Conservation (phyloP, 1,284 basidiomycete genomes). For the Somion occarium region DNA sequence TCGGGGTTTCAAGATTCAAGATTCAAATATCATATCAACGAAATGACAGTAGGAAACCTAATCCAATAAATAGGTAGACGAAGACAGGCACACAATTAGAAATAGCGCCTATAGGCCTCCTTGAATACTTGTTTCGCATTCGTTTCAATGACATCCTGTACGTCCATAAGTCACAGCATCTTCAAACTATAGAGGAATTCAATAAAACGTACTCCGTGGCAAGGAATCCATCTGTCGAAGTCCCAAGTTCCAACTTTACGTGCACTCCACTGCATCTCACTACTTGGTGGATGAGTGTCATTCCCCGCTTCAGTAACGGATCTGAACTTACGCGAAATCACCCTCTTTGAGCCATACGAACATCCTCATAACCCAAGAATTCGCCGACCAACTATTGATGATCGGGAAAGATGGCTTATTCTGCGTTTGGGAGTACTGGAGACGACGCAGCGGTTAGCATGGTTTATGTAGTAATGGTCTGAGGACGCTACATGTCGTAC, state of each 20-base stretch:
- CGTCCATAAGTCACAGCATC: conserved; percentile 3
- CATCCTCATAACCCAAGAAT: conserved; percentile 57
- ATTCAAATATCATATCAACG: too few species aligned
- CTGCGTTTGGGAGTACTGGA: conserved; percentile 48
- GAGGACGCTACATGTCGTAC: conserved; percentile 36
- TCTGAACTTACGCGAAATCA: conserved; percentile 54
- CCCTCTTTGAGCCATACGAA: conserved; percentile 46
- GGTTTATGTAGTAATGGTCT: conserved; percentile 8
- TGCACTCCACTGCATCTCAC: too few species aligned
- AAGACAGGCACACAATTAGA: background rate
- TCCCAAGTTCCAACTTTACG: conserved; percentile 81
- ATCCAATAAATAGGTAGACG: background rate
- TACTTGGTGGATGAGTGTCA: conserved; percentile 66
- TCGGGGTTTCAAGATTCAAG: too few species aligned
- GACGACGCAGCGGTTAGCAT: background rate
- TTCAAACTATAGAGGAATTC: background rate
- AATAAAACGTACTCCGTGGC: conserved; percentile 68
- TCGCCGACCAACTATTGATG: conserved; percentile 42
- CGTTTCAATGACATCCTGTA: conserved; percentile 74
- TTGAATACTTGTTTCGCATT: conserved; percentile 59
- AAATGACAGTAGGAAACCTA: background rate
- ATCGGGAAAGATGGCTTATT: conserved; percentile 43
- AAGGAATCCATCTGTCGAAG: conserved; percentile 87
- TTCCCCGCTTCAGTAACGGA: conserved; percentile 2
- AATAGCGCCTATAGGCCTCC: conserved; percentile 1